phyloP scores from a whole-genome alignment of 164 flowering plant genomes.

The Warburgia ugandensis region DNA sequence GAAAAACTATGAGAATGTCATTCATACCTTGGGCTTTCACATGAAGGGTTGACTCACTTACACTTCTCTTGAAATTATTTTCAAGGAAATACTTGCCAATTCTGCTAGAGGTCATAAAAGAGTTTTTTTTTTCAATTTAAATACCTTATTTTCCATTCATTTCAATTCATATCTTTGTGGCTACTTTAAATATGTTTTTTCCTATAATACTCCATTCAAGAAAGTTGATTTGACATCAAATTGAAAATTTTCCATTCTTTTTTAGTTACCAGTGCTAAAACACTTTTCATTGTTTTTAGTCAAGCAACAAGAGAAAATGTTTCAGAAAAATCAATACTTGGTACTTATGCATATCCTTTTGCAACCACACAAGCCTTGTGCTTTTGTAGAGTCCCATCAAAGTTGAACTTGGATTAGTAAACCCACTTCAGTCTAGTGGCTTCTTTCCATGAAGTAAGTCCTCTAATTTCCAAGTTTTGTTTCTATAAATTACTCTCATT shows the following conservation, averaged over 20 bases:
- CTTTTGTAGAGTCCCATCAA: neutral
- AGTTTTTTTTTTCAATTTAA: neutral
- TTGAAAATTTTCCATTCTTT: neutral
- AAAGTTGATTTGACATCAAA: conserved; percentile 3
- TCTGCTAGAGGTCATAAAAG: neutral
- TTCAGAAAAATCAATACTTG: neutral
- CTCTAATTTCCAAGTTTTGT: neutral
- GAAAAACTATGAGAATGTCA: neutral
- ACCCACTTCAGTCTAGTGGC: conserved; percentile 1
- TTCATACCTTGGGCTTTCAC: neutral
- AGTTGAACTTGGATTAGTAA: conserved; percentile 2
- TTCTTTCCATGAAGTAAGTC: neutral
- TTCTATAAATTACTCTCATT: too few relatives aligned
- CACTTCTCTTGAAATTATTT: conserved; percentile 1
- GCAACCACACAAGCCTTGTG: neutral
- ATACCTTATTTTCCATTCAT: neutral
- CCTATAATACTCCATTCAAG: neutral
- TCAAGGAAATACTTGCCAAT: neutral
- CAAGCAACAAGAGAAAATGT: neutral
- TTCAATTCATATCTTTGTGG: neutral
- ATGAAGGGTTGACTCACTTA: conserved; percentile 1
- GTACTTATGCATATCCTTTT: conserved; percentile 1
- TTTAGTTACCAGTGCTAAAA: neutral
- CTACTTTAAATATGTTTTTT: neutral
- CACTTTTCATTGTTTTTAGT: neutral